phyloP scores from a whole-genome alignment of 1,139 yeast species.

The Yamadazyma triangularis region DNA sequence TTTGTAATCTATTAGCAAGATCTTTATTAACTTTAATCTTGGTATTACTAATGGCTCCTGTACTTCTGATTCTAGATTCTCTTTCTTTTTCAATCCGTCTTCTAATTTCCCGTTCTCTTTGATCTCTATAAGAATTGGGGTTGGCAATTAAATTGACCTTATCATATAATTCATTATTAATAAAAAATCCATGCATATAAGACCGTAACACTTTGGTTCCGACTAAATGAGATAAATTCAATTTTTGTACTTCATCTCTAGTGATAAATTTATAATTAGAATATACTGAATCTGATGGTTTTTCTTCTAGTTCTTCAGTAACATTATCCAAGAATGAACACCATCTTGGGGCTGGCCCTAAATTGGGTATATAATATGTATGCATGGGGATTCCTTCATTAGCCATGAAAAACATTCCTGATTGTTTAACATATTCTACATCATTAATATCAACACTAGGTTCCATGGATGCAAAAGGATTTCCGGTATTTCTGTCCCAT shows the following conservation, averaged over 20 bases:
- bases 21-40: slow-evolving; percentile 85
- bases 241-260: slow-evolving; percentile 77
- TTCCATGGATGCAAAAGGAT: slow-evolving; percentile 91
- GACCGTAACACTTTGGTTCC: slow-evolving; percentile 92
- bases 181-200: slow-evolving; percentile 97
- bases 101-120: slow-evolving; percentile 85
- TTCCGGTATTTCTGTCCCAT: slow-evolving; percentile 79
- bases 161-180: slow-evolving; percentile 86
- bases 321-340: slow-evolving; percentile 94
- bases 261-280: slow-evolving; percentile 95
- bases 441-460: slow-evolving; percentile 97
- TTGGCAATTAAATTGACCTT: slow-evolving; percentile 89
- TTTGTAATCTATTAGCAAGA: slow-evolving; percentile 68
- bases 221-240: slow-evolving; percentile 77
- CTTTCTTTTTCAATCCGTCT: slow-evolving; percentile 88
- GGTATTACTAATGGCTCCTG: slow-evolving; percentile 70
- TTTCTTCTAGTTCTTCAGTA: slow-evolving; percentile 96
- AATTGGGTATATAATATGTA: slow-evolving; percentile 86
- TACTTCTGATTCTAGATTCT: slow-evolving; percentile 89
- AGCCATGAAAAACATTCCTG: slow-evolving; percentile 97
- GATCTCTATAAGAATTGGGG: slow-evolving; percentile 86
- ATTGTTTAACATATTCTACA: slow-evolving; percentile 76
- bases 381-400: slow-evolving; percentile 98
- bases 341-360: slow-evolving; percentile 98
- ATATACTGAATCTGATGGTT: slow-evolving; percentile 84